These are phyloP conservation scores for Wickerhamomyces sp. DNA, from an alignment of 1,139 yeast species.

Conservation along the genomic window DNA sequence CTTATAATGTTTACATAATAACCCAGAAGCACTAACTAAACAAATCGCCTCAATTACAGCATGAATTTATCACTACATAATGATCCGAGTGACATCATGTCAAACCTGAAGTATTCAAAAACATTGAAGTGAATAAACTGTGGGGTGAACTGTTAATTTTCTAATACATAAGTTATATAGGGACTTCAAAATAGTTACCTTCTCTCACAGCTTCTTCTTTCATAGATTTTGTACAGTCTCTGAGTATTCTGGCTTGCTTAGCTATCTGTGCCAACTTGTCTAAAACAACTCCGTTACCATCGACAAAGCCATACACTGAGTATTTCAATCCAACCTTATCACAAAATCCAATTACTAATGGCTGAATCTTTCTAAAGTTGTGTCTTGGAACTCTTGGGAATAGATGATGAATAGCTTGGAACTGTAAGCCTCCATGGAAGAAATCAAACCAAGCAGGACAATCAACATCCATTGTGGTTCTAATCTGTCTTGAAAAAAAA, in stretches of 20 bases:
- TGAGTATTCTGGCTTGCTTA: constrained; percentile 68
- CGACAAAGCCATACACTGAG: constrained; percentile 78
- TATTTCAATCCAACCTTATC: constrained; percentile 73
- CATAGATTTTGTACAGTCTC: constrained; percentile 61
- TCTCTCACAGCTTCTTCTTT: constrained; percentile 30
- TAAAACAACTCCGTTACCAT: constrained; percentile 71
- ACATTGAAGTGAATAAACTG: not conserved
- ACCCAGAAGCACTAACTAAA: too few relatives aligned
- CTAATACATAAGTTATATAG: too few relatives aligned
- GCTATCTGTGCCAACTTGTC: constrained; percentile 70
- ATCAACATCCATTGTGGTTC: constrained; percentile 94
- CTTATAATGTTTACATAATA: too few relatives aligned
- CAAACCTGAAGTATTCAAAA: too few relatives aligned
- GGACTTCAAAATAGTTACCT: constrained; percentile 13
- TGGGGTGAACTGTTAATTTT: too few relatives aligned
- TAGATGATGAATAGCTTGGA: constrained; percentile 86
- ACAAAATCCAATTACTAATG: constrained; percentile 69
- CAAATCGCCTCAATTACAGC: too few relatives aligned
- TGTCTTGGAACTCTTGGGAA: constrained; percentile 90
- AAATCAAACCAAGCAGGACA: constrained; percentile 92
- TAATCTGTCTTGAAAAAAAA: constrained; percentile 74
- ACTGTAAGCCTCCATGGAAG: constrained; percentile 89
- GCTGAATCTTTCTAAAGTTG: constrained; percentile 72
- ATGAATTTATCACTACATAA: too few relatives aligned
- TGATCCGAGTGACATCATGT: too few relatives aligned